phyloP scores from a whole-genome alignment of 768 basidiomycete genomes.

The Leccinellum albellum region DNA sequence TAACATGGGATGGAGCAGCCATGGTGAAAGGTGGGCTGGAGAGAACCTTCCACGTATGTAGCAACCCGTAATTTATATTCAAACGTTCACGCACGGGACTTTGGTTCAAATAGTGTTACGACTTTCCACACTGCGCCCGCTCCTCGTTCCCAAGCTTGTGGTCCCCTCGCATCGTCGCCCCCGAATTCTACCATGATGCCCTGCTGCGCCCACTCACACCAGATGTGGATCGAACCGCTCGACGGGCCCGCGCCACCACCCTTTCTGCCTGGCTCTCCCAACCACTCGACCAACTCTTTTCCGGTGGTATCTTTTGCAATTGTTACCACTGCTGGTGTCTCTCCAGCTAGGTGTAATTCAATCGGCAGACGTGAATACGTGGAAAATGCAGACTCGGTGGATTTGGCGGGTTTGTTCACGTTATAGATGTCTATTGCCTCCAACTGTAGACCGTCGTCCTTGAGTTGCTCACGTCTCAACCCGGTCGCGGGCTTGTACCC shows the following conservation, averaged over 20 bases:
- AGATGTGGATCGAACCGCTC: slow-evolving; percentile 82
- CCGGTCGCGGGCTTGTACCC: slow-evolving; percentile 58
- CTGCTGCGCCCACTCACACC: slow-evolving; percentile 86
- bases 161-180: slow-evolving; percentile 70
- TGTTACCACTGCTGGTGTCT: slow-evolving; percentile 39
- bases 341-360: slow-evolving; percentile 36
- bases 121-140: slow-evolving; percentile 80
- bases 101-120: slow-evolving; percentile 54
- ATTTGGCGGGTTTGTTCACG: slow-evolving; percentile 37
- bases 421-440: slow-evolving; percentile 88
- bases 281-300: slow-evolving; percentile 64
- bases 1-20: slow-evolving; percentile 62
- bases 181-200: slow-evolving; percentile 87
- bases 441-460: slow-evolving; percentile 49
- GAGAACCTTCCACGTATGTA: not conserved
- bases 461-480: slow-evolving; percentile 43
- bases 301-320: slow-evolving; percentile 57
- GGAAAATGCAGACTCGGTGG: slow-evolving; percentile 52
- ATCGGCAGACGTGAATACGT: slow-evolving; percentile 57
- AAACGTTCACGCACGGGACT: slow-evolving; percentile 1
- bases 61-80: slow-evolving; percentile 9
- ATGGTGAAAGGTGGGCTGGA: slow-evolving; percentile 33
- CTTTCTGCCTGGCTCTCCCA: slow-evolving; percentile 89
- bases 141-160: slow-evolving; percentile 84
- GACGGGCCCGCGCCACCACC: slow-evolving; percentile 86